Conservation (phyloP, 2,329 filamentous ascomycete species). For the Fusarium udum region DNA sequence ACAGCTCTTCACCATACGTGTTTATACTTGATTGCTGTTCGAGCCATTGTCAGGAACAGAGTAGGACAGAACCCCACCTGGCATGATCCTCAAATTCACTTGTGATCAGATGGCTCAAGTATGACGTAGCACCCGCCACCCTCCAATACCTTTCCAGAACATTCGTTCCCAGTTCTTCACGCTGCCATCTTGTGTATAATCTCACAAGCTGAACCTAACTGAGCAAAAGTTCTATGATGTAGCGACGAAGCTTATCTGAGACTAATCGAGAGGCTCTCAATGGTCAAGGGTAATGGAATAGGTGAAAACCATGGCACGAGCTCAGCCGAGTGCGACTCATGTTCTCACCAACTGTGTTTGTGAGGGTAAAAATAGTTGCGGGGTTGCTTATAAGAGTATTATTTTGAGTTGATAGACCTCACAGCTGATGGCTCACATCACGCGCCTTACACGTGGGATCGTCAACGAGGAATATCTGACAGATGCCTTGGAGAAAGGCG, state of each 20-base stretch:
- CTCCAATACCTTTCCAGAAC: background rate
- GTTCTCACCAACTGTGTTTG: fast-evolving
- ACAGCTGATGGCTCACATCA: no score
- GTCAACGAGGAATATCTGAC: no score
- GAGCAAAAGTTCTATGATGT: background rate
- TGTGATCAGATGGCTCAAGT: background rate
- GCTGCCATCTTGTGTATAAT: background rate
- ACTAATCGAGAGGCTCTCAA: background rate
- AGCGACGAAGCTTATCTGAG: background rate
- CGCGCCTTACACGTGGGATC: no score
- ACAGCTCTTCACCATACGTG: no score
- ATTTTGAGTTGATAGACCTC: no score
- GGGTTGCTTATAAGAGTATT: background rate
- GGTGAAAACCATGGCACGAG: background rate
- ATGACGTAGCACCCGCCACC: background rate
- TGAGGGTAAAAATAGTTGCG: background rate
- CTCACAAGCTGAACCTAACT: background rate
- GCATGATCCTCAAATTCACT: background rate
- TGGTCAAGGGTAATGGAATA: background rate
- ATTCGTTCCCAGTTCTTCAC: background rate
- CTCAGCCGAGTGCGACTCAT: background rate
- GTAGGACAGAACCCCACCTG: background rate
- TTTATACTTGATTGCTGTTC: background rate
- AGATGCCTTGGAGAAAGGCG: no score
- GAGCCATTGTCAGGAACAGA: background rate